These are phyloP conservation scores for Cyberlindnera sargentensis DNA, from an alignment of 805 yeast species.

Conservation along the genomic window DNA sequence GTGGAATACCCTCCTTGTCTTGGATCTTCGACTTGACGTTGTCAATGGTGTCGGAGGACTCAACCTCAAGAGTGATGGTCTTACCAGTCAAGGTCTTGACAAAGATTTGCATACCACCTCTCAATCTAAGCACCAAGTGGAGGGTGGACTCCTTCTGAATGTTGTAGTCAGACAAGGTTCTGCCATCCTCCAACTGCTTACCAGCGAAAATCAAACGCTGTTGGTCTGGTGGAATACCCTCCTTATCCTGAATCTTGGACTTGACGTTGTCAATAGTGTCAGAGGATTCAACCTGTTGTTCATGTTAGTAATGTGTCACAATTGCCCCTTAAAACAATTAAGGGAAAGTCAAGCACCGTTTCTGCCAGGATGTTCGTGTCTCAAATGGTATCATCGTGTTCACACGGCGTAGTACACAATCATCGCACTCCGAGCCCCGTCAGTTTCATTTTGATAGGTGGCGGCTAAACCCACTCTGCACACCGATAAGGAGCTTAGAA, in stretches of 20 bases:
- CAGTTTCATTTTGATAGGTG: too few relatives aligned
- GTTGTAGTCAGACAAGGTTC: slow-evolving; percentile 91
- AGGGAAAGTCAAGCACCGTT: not conserved
- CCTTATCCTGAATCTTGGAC: slow-evolving; percentile 93
- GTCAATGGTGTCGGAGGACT: slow-evolving; percentile 92
- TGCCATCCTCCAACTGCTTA: slow-evolving; percentile 93
- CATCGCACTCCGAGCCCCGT: too few relatives aligned
- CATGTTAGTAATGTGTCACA: slow-evolving; percentile 1
- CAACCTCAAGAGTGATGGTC: slow-evolving; percentile 92
- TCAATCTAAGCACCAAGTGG: slow-evolving; percentile 77
- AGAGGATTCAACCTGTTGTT: slow-evolving; percentile 69
- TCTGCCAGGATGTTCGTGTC: not conserved
- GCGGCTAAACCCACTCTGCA: not conserved
- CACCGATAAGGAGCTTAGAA: slow-evolving; percentile 7
- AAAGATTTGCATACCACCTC: slow-evolving; percentile 92
- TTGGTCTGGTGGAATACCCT: slow-evolving; percentile 96
- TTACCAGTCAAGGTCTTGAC: slow-evolving; percentile 97
- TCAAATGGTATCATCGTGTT: too few relatives aligned
- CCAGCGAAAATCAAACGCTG: slow-evolving; percentile 94
- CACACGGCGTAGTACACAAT: too few relatives aligned
- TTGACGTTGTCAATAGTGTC: slow-evolving; percentile 95
- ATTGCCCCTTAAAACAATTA: not conserved
- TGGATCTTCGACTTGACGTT: slow-evolving; percentile 91
- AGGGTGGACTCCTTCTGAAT: slow-evolving; percentile 90
- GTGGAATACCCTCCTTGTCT: slow-evolving; percentile 99